These are phyloP conservation scores for Populus hybrid DNA, from an alignment of 441 rosid genomes.

Conservation along the genomic window DNA sequence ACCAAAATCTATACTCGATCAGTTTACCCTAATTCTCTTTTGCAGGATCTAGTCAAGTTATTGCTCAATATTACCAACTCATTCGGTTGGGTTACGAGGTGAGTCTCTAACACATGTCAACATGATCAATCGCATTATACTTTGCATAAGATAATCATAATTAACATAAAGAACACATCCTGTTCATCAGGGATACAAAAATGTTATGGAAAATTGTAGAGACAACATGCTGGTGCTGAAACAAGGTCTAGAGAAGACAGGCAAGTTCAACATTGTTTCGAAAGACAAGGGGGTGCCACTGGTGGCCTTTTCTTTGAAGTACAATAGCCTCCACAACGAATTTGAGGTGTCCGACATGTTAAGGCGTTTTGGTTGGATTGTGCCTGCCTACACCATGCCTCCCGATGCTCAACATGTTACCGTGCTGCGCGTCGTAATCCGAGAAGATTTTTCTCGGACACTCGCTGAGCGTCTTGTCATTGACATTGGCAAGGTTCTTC, in stretches of 20 bases:
- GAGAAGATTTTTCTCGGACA: constrained; percentile 85
- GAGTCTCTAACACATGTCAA: not conserved
- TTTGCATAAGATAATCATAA: not conserved
- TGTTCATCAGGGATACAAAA: constrained; percentile 48
- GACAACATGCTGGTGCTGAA: constrained; percentile 60
- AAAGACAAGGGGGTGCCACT: constrained; percentile 82
- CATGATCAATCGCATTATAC: not conserved
- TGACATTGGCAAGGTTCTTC: constrained; percentile 64
- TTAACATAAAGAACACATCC: not conserved
- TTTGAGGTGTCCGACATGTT: constrained; percentile 72
- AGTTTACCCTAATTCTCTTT: not conserved
- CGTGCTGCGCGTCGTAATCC: constrained; percentile 72
- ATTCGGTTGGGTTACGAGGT: constrained; percentile 72
- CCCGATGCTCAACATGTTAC: constrained; percentile 84
- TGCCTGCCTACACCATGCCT: constrained; percentile 90
- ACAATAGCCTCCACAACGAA: constrained; percentile 58
- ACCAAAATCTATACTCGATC: not conserved
- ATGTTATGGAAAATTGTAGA: constrained; percentile 81
- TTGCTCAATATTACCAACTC: constrained; percentile 87
- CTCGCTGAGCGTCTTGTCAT: constrained; percentile 72
- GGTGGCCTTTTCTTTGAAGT: constrained; percentile 83
- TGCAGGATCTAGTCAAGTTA: constrained; percentile 83
- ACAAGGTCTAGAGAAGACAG: constrained; percentile 64
- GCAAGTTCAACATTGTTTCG: constrained; percentile 65
- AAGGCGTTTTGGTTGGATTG: constrained; percentile 86